phyloP scores from a whole-genome alignment of 2,329 filamentous ascomycete genomes.

The Nemania serpens region DNA sequence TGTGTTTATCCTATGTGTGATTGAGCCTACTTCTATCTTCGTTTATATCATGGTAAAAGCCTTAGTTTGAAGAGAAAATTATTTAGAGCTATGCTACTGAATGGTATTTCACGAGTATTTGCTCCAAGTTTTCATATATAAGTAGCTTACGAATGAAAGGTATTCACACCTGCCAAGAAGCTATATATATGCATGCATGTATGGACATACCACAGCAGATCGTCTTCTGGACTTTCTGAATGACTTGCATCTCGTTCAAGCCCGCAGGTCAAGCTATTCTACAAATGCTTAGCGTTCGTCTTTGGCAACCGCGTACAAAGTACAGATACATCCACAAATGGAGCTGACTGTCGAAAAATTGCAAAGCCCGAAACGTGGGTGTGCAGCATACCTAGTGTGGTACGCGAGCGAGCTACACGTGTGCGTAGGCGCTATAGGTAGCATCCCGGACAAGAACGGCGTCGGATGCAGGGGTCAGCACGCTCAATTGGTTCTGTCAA shows the following conservation, averaged over 20 bases:
- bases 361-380: not conserved
- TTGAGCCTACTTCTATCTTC: too few species aligned
- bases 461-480: slow-evolving; percentile 24
- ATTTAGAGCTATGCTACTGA: too few species aligned
- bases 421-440: not conserved
- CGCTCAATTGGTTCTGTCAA: slow-evolving; percentile 10
- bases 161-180: not conserved
- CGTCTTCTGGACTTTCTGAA: not conserved
- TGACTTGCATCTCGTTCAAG: not conserved
- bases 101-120: too few species aligned
- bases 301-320: not conserved
- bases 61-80: too few species aligned
- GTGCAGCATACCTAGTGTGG: slow-evolving; percentile 9
- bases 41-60: too few species aligned
- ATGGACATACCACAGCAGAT: too few species aligned
- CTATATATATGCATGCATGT: too few species aligned
- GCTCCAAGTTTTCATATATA: not conserved
- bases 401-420: not conserved
- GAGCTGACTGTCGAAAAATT: slow-evolving; percentile 22
- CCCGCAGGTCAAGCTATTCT: not conserved
- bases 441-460: slow-evolving; percentile 11
- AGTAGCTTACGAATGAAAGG: not conserved
- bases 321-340: slow-evolving; percentile 18
- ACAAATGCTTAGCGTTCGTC: too few species aligned
- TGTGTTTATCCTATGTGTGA: too few species aligned